Percentiles rank a stretch among this genome's conserved stretches.
phyloP scores from a whole-genome alignment of 352 stramenopile species.

The Globisporangium paddicum region DNA sequence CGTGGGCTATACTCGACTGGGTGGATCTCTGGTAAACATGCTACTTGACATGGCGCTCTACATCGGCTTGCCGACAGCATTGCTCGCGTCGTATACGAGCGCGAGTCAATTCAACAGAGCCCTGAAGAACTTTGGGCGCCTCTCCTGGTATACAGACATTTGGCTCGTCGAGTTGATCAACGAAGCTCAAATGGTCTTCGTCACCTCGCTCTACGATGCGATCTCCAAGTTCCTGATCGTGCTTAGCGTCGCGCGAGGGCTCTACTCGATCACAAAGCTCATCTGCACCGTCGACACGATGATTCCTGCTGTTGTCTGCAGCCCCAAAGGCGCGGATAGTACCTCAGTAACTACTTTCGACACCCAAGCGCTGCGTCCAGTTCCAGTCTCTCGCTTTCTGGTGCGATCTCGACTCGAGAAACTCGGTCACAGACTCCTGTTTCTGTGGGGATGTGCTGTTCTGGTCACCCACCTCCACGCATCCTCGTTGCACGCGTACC shows the following conservation, averaged over 20 bases:
- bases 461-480: constrained; percentile 14
- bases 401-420: constrained; percentile 12
- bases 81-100: constrained; percentile 24
- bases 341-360: no score
- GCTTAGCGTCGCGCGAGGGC: constrained; percentile 20
- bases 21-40: neutral
- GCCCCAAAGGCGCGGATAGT: no score
- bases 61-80: constrained; percentile 14
- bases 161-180: constrained; percentile 24
- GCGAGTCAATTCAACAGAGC: constrained; percentile 6
- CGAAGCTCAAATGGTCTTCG: constrained; percentile 19
- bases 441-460: constrained; percentile 17
- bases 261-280: constrained; percentile 18
- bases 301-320: no score
- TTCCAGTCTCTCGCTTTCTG: no score
- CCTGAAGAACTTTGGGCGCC: constrained; percentile 9
- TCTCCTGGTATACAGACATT: constrained; percentile 18
- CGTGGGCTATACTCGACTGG: neutral
- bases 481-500: neutral
- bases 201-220: constrained; percentile 14
- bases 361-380: no score
- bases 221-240: constrained; percentile 19
- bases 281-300: constrained; percentile 1
- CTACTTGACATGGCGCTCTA: constrained; percentile 12
- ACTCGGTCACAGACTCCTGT: constrained; percentile 10